Evolutionary conservation across 257 asterid genomes (phyloP), one percentile per base, ranked within the genome.

Genomic region (Solanum habrochaites): DNA sequence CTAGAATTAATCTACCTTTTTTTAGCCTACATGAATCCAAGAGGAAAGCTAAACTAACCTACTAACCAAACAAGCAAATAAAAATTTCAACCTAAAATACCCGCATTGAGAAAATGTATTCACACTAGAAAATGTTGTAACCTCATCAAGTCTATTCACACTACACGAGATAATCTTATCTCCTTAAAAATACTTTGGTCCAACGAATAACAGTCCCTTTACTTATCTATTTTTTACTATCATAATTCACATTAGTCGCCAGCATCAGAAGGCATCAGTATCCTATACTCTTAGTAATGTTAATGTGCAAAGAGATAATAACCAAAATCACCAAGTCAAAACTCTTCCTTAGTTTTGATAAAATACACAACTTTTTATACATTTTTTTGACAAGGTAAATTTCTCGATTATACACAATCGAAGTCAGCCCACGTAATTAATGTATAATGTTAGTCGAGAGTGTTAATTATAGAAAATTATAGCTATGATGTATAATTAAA

Each of bases 1-100:
- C 99, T 88, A 97, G 98, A 93, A 96, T 97, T 83, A 97, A 96
- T 92, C 93, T 96, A 87, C 99, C 99, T 92, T 97, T 91, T 95
- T 89, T 91, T 95, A 75, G 99, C 99, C 99, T 97, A 45, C 66
- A 45, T 45, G 62, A 78, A 47, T 18, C 47, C 66, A 45, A 78
- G 27, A 78, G 64, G 40, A 78, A 27, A 78, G 84, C 66, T 27
- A 78, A 45, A 77, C 47, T 15, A 45, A 45, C 27, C 52, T 31
- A 62, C 66, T 45, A 27, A 25, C 66, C 84, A 78, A 45, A 45
- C 15, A 78, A 78, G 40, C 52, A 29, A 25, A 2, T 4, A 27
- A 39, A 39, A 78, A 78, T 62, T 78, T 78, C 64, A 78, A 78
- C 42, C 42, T 78, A 78, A 43, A 75, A 45, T 8, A 77, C 27